Evolutionary conservation across 176 grass and related monocot species (phyloP), one percentile per base, ranked within the genome.

Genomic region (Oryza glaberrima): DNA sequence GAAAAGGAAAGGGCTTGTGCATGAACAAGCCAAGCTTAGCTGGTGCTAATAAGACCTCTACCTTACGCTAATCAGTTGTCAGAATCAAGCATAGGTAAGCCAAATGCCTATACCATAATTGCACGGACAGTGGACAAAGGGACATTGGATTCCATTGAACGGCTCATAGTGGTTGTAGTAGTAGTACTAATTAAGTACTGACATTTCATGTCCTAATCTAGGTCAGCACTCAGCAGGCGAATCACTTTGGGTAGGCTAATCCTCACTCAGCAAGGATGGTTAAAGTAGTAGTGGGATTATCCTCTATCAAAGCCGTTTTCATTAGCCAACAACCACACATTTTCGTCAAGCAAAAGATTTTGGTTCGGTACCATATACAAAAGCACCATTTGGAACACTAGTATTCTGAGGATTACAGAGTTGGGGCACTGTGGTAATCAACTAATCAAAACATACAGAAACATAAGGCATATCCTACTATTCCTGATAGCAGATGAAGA

Each of bases 191-290:
- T 40, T 48, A 73, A 64, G 22, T 30, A 46, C 63, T n/a, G 54
- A 2, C 25, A 30, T 47, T 73, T 82, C 54, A 51, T 34, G 54
- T 64, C 81, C 16, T 35, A 80, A 80, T 69, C 65, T 36, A 52
- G 43, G 20, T 30, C 75, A 77, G n/a, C 25, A 17, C 30, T 30
- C 75, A 77, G n/a, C 25, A 17, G 47, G 22, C 22, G 5, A 63
- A 45, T 69, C 65, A 70, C 34, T 82, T 87, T 70, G 10, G 65
- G 22, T 70, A 77, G 45, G n/a, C 22, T 77, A 60, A 58, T 70
- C 56, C 65, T 61, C 32, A 67, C n/a, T 41, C 19, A 77, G 16
- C 9, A 30, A 78, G 44, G 46, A 77, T 5, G 44, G n/a, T 36
- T 3, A 51, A 67, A n/a, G 11, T 13, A 32, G 38, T 3, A 5